phyloP scores from a whole-genome alignment of 2,329 filamentous ascomycete species.

The Fusarium sororula region DNA sequence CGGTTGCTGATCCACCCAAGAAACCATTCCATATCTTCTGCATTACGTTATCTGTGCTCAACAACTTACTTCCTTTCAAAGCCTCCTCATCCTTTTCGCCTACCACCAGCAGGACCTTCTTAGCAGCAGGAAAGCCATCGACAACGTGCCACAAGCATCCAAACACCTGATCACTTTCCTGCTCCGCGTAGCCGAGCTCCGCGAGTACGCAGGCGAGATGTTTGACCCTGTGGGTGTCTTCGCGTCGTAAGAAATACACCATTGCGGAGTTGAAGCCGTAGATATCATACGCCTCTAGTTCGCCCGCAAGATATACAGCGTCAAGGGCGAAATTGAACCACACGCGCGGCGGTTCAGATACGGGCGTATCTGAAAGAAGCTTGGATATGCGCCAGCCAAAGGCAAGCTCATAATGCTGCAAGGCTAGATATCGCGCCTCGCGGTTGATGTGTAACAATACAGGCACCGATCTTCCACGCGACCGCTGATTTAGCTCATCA shows the following conservation, averaged over 20 bases:
- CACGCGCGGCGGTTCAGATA: constrained; percentile 49
- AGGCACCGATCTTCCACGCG: constrained; percentile 46
- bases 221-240: constrained; percentile 55
- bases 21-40: constrained; percentile 60
- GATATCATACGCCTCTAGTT: constrained; percentile 57
- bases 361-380: constrained; percentile 48
- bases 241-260: constrained; percentile 57
- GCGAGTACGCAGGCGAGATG: constrained; percentile 56
- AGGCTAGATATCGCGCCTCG: constrained; percentile 54
- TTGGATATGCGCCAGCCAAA: constrained; percentile 59
- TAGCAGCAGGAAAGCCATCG: constrained; percentile 53
- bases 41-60: constrained; percentile 50
- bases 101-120: constrained; percentile 53
- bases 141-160: constrained; percentile 59
- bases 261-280: constrained; percentile 59
- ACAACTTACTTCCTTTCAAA: constrained; percentile 44
- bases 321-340: constrained; percentile 61
- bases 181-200: constrained; percentile 55
- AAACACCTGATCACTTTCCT: constrained; percentile 57
- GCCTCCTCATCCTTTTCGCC: constrained; percentile 50
- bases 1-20: constrained; percentile 52
- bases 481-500: constrained; percentile 40
- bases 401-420: constrained; percentile 55
- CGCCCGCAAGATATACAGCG: constrained; percentile 58
- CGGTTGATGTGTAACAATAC: constrained; percentile 56